A percentile compares a stretch with the other conserved stretches of the same genome.
phyloP scores from a whole-genome alignment of 352 stramenopile genomes.

The Globisporangium nagaii region DNA sequence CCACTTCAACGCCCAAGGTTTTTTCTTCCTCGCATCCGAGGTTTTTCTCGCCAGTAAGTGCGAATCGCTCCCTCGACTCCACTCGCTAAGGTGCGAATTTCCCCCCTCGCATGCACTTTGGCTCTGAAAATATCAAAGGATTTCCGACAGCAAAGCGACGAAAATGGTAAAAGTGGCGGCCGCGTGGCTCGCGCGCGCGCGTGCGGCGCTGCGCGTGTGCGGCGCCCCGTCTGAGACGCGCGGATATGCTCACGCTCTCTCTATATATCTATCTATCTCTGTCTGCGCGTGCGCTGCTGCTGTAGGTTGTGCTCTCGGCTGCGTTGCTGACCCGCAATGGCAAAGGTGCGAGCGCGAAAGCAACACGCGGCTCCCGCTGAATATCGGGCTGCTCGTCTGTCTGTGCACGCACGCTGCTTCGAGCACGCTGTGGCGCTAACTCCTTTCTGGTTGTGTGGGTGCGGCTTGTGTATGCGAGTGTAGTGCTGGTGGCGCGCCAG shows the following conservation, averaged over 20 bases:
- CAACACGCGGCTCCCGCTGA: too few relatives aligned
- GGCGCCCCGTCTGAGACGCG: neutral
- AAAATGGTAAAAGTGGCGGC: conserved; percentile 1
- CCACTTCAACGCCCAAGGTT: too few relatives aligned
- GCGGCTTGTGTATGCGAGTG: conserved; percentile 2
- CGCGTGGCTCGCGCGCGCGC: conserved; percentile 1
- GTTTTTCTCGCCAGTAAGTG: too few relatives aligned
- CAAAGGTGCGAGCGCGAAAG: conserved; percentile 70
- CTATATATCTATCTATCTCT: neutral
- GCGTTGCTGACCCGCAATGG: conserved; percentile 93
- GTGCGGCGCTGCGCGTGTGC: neutral
- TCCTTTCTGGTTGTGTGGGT: too few relatives aligned
- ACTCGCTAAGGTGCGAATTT: too few relatives aligned
- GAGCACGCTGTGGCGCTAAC: neutral
- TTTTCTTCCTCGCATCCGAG: too few relatives aligned
- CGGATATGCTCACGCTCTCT: neutral
- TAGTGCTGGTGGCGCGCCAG: conserved; percentile 95
- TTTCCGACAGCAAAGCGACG: neutral
- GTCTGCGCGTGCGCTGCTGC: neutral
- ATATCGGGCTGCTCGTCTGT: too few relatives aligned
- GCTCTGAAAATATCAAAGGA: conserved; percentile 7
- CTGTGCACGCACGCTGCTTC: too few relatives aligned
- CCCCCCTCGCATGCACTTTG: neutral
- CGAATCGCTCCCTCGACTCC: too few relatives aligned
- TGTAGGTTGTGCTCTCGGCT: conserved; percentile 94